Base-by-base conservation (phyloP, 1,284 basidiomycete genomes). In the Takashimella koratensis region DNA sequence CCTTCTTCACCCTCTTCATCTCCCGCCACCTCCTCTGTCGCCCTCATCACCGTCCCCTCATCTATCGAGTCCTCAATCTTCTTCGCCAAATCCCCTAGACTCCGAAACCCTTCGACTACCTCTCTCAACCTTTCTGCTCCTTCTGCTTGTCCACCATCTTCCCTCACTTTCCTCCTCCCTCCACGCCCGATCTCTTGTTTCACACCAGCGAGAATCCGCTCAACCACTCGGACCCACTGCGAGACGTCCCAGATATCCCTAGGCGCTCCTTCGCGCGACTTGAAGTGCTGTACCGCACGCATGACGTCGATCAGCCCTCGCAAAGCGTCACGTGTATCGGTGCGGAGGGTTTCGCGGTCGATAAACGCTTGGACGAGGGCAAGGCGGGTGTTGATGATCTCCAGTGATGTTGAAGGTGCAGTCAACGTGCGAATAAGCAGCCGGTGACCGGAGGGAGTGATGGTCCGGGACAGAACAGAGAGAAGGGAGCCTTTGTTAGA, bases 291-390 rank as follows among this genome's bases (percentile, higher is more conserved):
- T 11, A 90, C 80, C 51, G 90, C 82, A 13, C 92, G 85, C 46
- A 83, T 82, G 2, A 84, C 81, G 71, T 96, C 93, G 54, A 86
- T 86, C 2, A 84, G 73, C 39, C 81, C 79, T 30, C 79, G 79
- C 27, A 95, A 74, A 19, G 78, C 69, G 45, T 80, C 80, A 10
- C 80, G 71, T 5, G 95, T 70, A 65, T 94, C 90, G 21, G 81
- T 78, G 44, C 85, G 81, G 16, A 94, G 79, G 59, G 87, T 82
- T 21, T 82, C 80, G 30, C 85, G 78, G 8, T 79, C 68, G 55
- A 82, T 76, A 64, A 96, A 86, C 57, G 87, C 83, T 4, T 86
- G 81, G n/a, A 96, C 90, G 3, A 94, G 76, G 11, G 84, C 82
- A 63, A 92, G 88, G 1, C 89, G 84, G 3, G 82, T 76, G 62